Conservation (phyloP, 148 eudicot species). For the Camellia lanceoleosa region DNA sequence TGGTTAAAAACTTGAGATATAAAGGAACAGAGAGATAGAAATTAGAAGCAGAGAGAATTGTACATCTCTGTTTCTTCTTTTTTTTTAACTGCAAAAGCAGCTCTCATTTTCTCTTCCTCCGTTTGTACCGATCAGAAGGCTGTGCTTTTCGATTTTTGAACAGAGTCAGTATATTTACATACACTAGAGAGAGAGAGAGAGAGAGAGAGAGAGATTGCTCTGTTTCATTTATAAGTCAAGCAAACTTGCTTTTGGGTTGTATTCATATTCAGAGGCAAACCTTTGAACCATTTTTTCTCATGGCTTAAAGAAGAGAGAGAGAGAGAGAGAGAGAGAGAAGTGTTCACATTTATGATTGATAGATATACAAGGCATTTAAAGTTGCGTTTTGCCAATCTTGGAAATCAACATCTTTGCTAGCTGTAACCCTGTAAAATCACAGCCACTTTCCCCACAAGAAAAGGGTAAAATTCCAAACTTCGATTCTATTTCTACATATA, state of each 20-base stretch:
- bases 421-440: neutral
- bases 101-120: neutral
- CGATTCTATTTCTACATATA: neutral
- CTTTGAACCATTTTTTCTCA: neutral
- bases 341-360: neutral
- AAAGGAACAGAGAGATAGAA: neutral
- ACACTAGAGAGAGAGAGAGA: neutral
- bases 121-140: neutral
- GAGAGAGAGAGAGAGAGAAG: neutral
- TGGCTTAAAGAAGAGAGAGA: neutral
- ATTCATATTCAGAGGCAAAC: neutral
- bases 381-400: neutral
- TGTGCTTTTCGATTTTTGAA: neutral
- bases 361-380: constrained; percentile 1
- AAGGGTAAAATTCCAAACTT: neutral
- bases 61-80: too few species aligned
- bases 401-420: neutral
- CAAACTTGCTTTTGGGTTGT: neutral
- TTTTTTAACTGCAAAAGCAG: neutral
- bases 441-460: neutral
- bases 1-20: too few species aligned
- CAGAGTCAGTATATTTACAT: neutral
- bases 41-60: neutral
- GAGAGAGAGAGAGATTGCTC: neutral
- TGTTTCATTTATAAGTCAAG: neutral